Conservation (phyloP, 148 eudicot species). For the Silene uniflora region DNA sequence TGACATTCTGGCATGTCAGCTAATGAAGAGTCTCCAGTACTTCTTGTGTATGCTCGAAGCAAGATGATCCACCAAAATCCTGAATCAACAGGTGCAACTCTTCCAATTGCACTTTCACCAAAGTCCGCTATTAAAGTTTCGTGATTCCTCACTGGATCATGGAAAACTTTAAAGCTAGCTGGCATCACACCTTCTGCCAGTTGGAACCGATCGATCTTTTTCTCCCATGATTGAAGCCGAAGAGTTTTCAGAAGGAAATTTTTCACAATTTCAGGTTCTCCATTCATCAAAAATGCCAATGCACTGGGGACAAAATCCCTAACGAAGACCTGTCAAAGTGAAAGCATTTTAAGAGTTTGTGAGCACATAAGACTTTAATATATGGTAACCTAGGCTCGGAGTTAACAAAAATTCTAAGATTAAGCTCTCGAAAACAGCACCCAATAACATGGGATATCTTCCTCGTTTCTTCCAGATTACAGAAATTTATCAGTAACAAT, state of each 20-base stretch:
- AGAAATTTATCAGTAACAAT: neutral
- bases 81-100: slow-evolving; percentile 81
- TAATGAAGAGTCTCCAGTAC: slow-evolving; percentile 45
- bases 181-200: slow-evolving; percentile 82
- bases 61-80: slow-evolving; percentile 87
- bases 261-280: slow-evolving; percentile 53
- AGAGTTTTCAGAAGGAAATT: slow-evolving; percentile 61
- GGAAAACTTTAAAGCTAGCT: slow-evolving; percentile 57
- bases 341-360: slow-evolving; percentile 5
- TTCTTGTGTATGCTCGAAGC: slow-evolving; percentile 52
- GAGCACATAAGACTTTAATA: neutral
- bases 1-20: slow-evolving; percentile 49
- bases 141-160: slow-evolving; percentile 24
- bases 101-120: slow-evolving; percentile 68
- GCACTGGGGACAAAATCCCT: slow-evolving; percentile 67
- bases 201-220: slow-evolving; percentile 50
- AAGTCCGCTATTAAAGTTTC: slow-evolving; percentile 53
- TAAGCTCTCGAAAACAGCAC: neutral
- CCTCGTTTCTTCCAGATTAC: neutral
- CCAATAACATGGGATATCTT: neutral
- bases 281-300: slow-evolving; percentile 61
- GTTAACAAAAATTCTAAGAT: neutral
- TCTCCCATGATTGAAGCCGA: slow-evolving; percentile 56
- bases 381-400: neutral
- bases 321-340: slow-evolving; percentile 54